Conservation (phyloP, 768 basidiomycete genomes). For the Termitomyces bulborhizus region DNA sequence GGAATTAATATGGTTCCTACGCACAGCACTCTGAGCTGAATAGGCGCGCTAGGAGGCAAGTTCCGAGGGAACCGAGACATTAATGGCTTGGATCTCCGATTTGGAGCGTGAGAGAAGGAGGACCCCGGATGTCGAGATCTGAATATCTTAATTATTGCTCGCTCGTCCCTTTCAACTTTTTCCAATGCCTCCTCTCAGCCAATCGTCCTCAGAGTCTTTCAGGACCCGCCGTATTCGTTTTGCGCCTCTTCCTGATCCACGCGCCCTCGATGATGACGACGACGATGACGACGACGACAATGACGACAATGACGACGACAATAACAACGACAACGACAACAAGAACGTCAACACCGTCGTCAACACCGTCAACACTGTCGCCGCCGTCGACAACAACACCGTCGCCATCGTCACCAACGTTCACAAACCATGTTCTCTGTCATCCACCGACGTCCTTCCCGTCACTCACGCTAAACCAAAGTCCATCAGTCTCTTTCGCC, state of each 20-base stretch:
- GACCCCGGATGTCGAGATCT: conserved; percentile 15
- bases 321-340: not conserved
- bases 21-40: too few relatives aligned
- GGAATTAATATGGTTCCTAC: too few relatives aligned
- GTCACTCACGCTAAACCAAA: conserved; percentile 20
- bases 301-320: too few relatives aligned
- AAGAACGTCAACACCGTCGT: not conserved
- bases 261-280: conserved; percentile 37
- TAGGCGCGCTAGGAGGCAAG: too few relatives aligned
- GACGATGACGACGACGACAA: conserved; percentile 24
- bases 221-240: conserved; percentile 53
- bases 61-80: too few relatives aligned
- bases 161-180: too few relatives aligned
- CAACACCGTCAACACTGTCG: too few relatives aligned
- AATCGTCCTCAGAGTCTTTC: conserved; percentile 11
- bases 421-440: conserved; percentile 11
- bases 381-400: too few relatives aligned
- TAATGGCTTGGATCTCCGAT: not conserved
- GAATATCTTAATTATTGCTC: not conserved
- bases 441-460: conserved; percentile 19
- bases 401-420: conserved; percentile 1
- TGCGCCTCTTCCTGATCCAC: conserved; percentile 79
- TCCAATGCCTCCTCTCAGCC: conserved; percentile 6
- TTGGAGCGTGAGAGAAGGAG: conserved; percentile 8
- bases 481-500: conserved; percentile 12